These are phyloP conservation scores for Torulaspora pretoriensis DNA, from an alignment of 1,139 yeast genomes.

Conservation along the genomic window DNA sequence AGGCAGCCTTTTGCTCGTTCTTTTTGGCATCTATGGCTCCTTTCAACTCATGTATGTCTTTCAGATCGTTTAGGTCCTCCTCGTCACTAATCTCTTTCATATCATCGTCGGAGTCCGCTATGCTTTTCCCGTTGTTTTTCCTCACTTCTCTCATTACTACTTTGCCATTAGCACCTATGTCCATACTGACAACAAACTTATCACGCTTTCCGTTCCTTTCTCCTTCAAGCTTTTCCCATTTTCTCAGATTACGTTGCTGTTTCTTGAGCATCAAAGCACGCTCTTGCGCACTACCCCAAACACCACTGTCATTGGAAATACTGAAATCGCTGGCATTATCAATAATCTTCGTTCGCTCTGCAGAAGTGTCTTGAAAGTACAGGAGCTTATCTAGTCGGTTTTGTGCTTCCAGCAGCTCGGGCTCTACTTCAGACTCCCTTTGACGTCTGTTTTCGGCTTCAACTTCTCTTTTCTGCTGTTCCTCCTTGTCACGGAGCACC, in stretches of 20 bases:
- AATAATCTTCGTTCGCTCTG: slow-evolving; percentile 84
- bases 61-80: slow-evolving; percentile 30
- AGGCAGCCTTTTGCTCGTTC: slow-evolving; percentile 30
- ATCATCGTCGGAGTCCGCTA: slow-evolving; percentile 31
- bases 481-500: slow-evolving; percentile 34
- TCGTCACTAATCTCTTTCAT: slow-evolving; percentile 31
- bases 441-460: slow-evolving; percentile 39
- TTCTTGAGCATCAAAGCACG: slow-evolving; percentile 76
- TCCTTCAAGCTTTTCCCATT: slow-evolving; percentile 54
- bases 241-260: slow-evolving; percentile 70
- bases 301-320: slow-evolving; percentile 85
- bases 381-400: slow-evolving; percentile 66
- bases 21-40: slow-evolving; percentile 36
- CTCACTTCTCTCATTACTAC: slow-evolving; percentile 38
- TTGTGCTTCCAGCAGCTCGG: slow-evolving; percentile 64
- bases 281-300: slow-evolving; percentile 89
- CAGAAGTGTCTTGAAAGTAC: slow-evolving; percentile 79
- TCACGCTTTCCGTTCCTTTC: slow-evolving; percentile 69
- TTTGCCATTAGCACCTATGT: slow-evolving; percentile 72
- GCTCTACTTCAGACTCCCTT: slow-evolving; percentile 38
- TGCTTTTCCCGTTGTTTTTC: slow-evolving; percentile 19
- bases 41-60: slow-evolving; percentile 38
- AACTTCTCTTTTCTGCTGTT: slow-evolving; percentile 41
- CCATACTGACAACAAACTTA: slow-evolving; percentile 64
- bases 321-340: slow-evolving; percentile 93